Evolutionary conservation across 2,329 filamentous ascomycete species (phyloP).

Genomic region (Trichoderma brevicompactum): DNA sequence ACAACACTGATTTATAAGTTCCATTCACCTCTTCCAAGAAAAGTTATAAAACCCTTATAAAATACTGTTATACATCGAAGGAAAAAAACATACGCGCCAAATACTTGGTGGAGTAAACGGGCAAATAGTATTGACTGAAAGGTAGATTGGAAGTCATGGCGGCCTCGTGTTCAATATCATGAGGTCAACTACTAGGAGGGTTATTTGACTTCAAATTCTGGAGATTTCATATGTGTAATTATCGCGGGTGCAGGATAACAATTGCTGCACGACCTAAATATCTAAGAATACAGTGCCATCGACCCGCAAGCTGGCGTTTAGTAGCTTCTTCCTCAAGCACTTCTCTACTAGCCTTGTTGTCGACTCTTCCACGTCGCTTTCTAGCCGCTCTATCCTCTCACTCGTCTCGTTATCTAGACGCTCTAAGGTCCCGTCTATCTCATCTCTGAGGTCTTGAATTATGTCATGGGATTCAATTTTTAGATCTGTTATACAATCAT

Average conservation of each 20-base stretch:
- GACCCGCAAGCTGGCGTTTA: neutral
- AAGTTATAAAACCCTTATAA: too few relatives aligned
- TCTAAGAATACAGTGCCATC: neutral
- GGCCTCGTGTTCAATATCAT: too few relatives aligned
- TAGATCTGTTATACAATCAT: conserved; percentile 3
- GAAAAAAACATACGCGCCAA: too few relatives aligned
- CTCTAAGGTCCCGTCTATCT: neutral
- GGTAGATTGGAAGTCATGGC: too few relatives aligned
- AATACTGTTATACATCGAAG: too few relatives aligned
- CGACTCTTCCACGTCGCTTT: neutral
- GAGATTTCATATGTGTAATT: neutral
- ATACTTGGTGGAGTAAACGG: too few relatives aligned
- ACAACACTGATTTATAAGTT: too few relatives aligned
- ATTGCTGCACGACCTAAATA: neutral
- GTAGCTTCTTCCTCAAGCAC: neutral
- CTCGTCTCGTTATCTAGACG: conserved; percentile 1
- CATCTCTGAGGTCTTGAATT: neutral
- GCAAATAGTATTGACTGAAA: too few relatives aligned
- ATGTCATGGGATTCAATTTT: neutral
- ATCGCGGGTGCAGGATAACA: neutral
- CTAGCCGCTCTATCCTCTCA: neutral
- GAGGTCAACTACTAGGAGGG: too few relatives aligned
- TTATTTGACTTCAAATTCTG: too few relatives aligned
- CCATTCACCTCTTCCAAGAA: too few relatives aligned
- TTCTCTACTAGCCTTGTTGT: neutral